A percentile compares a stretch with the other conserved stretches of the same genome.
phyloP scores from a whole-genome alignment of 1,139 yeast genomes.

The Suhomyces yuchorum region DNA sequence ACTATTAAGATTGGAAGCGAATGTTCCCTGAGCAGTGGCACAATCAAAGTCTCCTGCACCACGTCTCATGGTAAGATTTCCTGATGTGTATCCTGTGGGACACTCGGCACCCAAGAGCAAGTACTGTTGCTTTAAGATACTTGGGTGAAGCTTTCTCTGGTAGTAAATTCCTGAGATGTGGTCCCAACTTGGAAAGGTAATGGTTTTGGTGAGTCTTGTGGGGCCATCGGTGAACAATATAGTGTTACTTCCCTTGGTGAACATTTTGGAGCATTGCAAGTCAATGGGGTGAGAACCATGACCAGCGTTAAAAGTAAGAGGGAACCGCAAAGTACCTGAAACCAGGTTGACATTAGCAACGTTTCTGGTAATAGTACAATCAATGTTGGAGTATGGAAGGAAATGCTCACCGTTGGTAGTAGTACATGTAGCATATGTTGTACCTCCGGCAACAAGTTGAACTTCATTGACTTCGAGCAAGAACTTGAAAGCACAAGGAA shows the following conservation, averaged over 20 bases:
- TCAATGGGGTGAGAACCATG: slow-evolving; percentile 23
- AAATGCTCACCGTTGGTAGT: slow-evolving; percentile 27
- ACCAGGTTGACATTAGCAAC: slow-evolving; percentile 20
- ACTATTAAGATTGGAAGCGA: slow-evolving; percentile 25
- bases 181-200: slow-evolving; percentile 17
- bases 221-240: slow-evolving; percentile 33
- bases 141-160: slow-evolving; percentile 14
- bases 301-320: slow-evolving; percentile 33
- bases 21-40: slow-evolving; percentile 21
- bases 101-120: slow-evolving; percentile 26
- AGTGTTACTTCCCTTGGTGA: slow-evolving; percentile 28
- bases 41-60: slow-evolving; percentile 24
- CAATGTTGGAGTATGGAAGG: slow-evolving; percentile 26
- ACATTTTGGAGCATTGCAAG: slow-evolving; percentile 23
- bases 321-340: slow-evolving; percentile 28
- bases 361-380: slow-evolving; percentile 25
- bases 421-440: slow-evolving; percentile 31
- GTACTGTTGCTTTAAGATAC: slow-evolving; percentile 19
- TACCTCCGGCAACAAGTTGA: slow-evolving; percentile 21
- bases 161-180: slow-evolving; percentile 3
- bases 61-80: slow-evolving; percentile 26
- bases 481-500: slow-evolving; percentile 37
- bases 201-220: slow-evolving; percentile 21
- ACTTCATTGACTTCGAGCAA: slow-evolving; percentile 20
- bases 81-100: slow-evolving; percentile 27